Evolutionary conservation across 164 flowering plant species (phyloP).

Genomic region (Nymphaea colorata): DNA sequence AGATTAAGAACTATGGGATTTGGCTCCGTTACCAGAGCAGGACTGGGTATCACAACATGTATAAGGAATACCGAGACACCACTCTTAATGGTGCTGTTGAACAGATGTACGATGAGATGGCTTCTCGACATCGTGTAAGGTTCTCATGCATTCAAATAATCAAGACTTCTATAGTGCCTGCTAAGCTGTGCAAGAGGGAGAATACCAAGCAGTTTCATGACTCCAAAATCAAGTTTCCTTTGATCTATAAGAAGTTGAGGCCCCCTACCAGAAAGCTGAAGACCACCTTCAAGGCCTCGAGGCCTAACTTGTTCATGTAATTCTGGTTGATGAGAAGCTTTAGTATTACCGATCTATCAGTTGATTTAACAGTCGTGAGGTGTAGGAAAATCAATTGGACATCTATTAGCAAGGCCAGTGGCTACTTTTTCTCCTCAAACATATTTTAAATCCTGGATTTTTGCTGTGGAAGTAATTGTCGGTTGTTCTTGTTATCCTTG

Average conservation of each 20-base stretch:
- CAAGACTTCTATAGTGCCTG: constrained; percentile 17
- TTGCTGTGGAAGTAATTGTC: no score
- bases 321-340: no score
- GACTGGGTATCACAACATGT: constrained; percentile 23
- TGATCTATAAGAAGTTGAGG: constrained; percentile 15
- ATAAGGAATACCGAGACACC: constrained; percentile 19
- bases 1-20: constrained; percentile 18
- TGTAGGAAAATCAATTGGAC: no score
- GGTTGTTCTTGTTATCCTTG: no score
- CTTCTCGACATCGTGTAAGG: constrained; percentile 22
- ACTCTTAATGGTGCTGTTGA: constrained; percentile 21
- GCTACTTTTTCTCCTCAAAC: no score
- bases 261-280: constrained; percentile 17
- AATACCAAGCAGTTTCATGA: constrained; percentile 19
- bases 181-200: constrained; percentile 18
- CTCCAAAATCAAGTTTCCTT: constrained; percentile 19
- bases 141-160: constrained; percentile 21
- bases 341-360: no score
- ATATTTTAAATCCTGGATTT: no score
- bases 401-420: no score
- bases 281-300: constrained; percentile 20
- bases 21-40: constrained; percentile 20
- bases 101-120: constrained; percentile 22
- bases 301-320: constrained; percentile 18
- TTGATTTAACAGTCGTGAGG: no score